Base-by-base conservation (phyloP, 345 rosid genomes). In the Rhodomyrtus tomentosa region DNA sequence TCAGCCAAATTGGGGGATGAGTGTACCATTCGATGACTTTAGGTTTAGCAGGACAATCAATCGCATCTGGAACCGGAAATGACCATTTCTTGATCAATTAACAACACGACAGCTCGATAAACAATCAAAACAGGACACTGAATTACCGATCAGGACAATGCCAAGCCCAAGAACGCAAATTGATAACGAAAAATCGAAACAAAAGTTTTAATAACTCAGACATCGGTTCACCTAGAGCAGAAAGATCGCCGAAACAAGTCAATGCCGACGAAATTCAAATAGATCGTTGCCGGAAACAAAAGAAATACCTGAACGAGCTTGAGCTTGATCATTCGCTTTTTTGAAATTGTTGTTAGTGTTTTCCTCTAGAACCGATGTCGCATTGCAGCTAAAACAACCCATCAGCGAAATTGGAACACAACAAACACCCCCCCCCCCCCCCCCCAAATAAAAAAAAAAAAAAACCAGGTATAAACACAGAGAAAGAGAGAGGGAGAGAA, bases 371-470 rank as follows among this genome's bases (percentile, higher is more conserved):
- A 50, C 84, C 18, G 68, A 38, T 82, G 42, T 40, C 50, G 84
- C 81, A 9, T 56, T 49, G 82, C 87, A 85, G 48, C 62, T 27
- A 74, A 85, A 85, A 82, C 87, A 85, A 51, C 84, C 87, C 87
- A 85, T 85, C 76, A 18, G 25, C 76, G 24, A 68, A 68, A 68
- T 18, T 20, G 76, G 76, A 36, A 68, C 76, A 36, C 25, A 3
- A 36, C 84, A 12, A 15, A 20, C 49, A 10, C 85, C 68, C 84
- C 59, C 7, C 48, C 48, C 48, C 48, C 48, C n/a, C n/a, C n/a
- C n/a, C n/a, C n/a, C n/a, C n/a, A n/a, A n/a, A n/a, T 7, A 42
- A 42, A 42, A 7, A 42, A 4, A 32, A 18, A 10, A 21, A 21
- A 36, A 25, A 68, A 68, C 25, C 76, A 68, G 45, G 76, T 1